Conservation (phyloP, 768 basidiomycete genomes). For the Suillus subluteus region DNA sequence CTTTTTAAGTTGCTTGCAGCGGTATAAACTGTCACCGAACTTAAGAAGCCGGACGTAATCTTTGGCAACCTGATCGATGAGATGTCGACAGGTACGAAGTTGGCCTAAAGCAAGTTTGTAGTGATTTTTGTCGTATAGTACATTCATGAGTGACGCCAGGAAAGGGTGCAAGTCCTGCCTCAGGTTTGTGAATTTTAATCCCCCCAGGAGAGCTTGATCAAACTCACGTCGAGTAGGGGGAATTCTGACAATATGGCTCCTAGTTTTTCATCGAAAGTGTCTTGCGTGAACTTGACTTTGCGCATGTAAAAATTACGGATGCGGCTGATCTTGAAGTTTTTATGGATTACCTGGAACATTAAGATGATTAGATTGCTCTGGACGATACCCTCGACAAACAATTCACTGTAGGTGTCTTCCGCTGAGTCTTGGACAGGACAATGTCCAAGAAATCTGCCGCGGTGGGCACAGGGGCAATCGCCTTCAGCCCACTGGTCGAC, state of each 20-base stretch:
- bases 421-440: constrained; percentile 90
- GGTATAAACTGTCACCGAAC: constrained; percentile 96
- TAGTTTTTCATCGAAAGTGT: constrained; percentile 95
- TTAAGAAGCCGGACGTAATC: constrained; percentile 97
- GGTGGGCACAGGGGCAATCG: constrained; percentile 98
- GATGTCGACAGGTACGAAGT: constrained; percentile 91
- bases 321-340: constrained; percentile 99
- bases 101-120: constrained; percentile 99
- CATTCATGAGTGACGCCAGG: constrained; percentile 93
- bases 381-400: background rate
- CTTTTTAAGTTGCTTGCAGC: constrained; percentile 97
- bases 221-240: constrained; percentile 92
- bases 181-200: constrained; percentile 14
- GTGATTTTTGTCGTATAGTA: constrained; percentile 99
- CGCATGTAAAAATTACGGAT: constrained; percentile 99
- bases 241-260: constrained; percentile 93
- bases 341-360: constrained; percentile 83
- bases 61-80: constrained; percentile 96
- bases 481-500: constrained; percentile 92
- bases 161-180: constrained; percentile 91
- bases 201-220: background rate
- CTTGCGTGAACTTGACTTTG: constrained; percentile 99
- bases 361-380: constrained; percentile 3
- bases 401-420: constrained; percentile 92
- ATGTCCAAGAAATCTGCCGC: constrained; percentile 95